phyloP scores from a whole-genome alignment of 345 rosid genomes.

The Populus davidiana region DNA sequence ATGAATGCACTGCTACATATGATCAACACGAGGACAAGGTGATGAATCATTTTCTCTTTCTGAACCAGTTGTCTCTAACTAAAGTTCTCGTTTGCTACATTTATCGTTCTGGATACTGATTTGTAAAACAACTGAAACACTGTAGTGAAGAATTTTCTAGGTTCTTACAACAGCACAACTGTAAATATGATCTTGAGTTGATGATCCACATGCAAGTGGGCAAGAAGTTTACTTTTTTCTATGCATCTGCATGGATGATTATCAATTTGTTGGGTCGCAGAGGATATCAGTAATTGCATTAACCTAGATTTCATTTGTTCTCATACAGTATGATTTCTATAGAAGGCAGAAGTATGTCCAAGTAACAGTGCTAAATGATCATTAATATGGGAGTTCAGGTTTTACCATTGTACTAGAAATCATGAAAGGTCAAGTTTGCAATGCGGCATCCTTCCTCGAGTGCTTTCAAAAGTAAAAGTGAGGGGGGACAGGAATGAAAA shows the following conservation, averaged over 20 bases:
- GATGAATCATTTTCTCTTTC: background rate
- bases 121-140: background rate
- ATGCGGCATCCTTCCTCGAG: background rate
- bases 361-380: background rate
- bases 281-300: background rate
- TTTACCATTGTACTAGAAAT: background rate
- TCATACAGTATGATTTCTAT: background rate
- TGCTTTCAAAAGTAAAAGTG: background rate
- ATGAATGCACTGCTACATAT: constrained; percentile 87
- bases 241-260: background rate
- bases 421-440: background rate
- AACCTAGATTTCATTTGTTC: background rate
- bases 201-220: background rate
- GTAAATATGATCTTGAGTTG: background rate
- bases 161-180: background rate
- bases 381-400: too few species aligned
- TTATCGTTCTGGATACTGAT: background rate
- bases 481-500: background rate
- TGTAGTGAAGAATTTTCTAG: background rate
- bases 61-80: background rate
- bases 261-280: background rate
- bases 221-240: background rate
- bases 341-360: background rate
- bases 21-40: constrained; percentile 98
- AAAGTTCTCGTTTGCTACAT: background rate